Conservation (phyloP, 1,284 basidiomycete genomes). For the Pseudozyma pruni region DNA sequence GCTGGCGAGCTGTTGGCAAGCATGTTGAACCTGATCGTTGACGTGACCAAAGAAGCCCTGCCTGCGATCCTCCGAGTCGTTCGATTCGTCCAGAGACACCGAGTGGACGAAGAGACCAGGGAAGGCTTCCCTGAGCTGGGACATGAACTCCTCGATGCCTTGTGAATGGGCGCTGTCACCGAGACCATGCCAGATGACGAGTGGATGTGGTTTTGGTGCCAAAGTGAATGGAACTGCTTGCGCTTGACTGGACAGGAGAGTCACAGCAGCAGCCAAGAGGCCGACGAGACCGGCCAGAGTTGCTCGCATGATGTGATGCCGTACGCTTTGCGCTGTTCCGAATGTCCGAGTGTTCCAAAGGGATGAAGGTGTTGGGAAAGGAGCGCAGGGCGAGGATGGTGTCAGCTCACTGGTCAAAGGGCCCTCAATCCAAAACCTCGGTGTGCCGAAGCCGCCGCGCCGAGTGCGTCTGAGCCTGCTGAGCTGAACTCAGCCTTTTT, state of each 20-base stretch:
- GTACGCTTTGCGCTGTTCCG: too few relatives aligned
- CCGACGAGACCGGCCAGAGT: constrained; percentile 12
- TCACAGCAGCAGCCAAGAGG: constrained; percentile 8
- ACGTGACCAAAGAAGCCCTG: constrained; percentile 84
- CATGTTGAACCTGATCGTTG: constrained; percentile 77
- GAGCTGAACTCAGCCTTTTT: background rate
- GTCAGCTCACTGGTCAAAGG: constrained; percentile 3
- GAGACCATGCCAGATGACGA: constrained; percentile 96
- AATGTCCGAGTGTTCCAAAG: too few relatives aligned
- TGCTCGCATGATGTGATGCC: constrained; percentile 13
- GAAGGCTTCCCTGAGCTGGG: constrained; percentile 77
- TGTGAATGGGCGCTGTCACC: constrained; percentile 73
- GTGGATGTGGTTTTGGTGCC: constrained; percentile 47
- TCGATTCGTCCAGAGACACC: constrained; percentile 74
- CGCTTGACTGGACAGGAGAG: constrained; percentile 4
- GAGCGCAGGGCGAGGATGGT: background rate
- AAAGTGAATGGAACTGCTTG: constrained; percentile 28
- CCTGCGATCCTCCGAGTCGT: constrained; percentile 77
- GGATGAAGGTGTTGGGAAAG: background rate
- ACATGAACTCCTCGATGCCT: constrained; percentile 75
- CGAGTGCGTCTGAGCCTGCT: constrained; percentile 1
- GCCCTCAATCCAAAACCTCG: constrained; percentile 15
- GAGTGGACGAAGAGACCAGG: constrained; percentile 88
- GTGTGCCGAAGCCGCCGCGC: background rate
- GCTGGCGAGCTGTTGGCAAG: constrained; percentile 76